Base-by-base conservation (phyloP, 2,329 filamentous ascomycete species). In the Cytospora piceae region DNA sequence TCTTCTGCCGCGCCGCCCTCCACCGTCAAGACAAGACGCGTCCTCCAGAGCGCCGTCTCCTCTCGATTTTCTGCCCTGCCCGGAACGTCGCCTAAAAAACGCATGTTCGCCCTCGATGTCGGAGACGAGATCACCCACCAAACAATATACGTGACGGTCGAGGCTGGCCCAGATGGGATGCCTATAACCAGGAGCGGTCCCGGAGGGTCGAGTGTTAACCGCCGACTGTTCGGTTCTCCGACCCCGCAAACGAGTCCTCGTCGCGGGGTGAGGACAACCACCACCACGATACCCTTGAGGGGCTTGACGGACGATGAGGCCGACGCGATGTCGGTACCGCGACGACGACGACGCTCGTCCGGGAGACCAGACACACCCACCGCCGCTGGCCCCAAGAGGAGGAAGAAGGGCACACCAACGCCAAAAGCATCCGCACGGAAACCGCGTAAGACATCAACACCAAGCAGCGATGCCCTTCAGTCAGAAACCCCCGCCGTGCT, bases 51-150 rank as follows among this genome's bases (percentile, higher is more conserved):
- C 70, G 78, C 80, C 55, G 76, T 32, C 77, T 81, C 68, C 67
- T 76, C 27, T 75, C 80, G 37, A 72, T 79, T 58, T 67, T 66
- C 64, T 72, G 69, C 46, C 67, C 68, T 67, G 20, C 60, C 64
- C 29, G 69, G 68, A 22, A 72, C 72, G 20, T 86, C 85, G 52
- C 84, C 85, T 49, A 77, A 83, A 58, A 87, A 85, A 75, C 84
- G 82, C 71, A 85, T 78, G 54, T 86, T 86, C 68, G 81, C 85
- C 73, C 80, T 87, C 39, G 83, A 86, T 68, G 82, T 85, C 31
- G 84, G 84, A 56, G 77, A 82, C 69, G 77, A 78, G 46, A 73
- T 73, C 55, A 79, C 83, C 56, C 83, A 84, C 3, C 83, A 86
- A 72, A 80, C 78, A 65, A 77, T 87, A 53, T 77, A 80, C 54